Evolutionary conservation across 2,329 filamentous ascomycete species (phyloP).

Genomic region (Fusarium sp.): DNA sequence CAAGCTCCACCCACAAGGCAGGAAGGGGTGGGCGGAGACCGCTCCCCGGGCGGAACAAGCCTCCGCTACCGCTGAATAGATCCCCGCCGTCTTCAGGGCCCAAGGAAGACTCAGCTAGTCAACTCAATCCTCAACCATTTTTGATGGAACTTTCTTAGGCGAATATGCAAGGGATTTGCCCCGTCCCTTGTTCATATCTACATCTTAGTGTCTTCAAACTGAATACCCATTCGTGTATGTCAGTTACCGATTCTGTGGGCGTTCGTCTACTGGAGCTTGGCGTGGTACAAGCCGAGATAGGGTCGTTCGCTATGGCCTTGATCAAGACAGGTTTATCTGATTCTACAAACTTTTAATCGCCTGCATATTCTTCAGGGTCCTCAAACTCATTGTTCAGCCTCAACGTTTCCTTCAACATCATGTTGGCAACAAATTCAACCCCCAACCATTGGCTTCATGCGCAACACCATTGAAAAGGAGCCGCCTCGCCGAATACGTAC

Average conservation of each 20-base stretch:
- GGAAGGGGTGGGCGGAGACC: slow-evolving; percentile 6
- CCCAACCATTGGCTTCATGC: slow-evolving; percentile 14
- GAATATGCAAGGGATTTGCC: slow-evolving; percentile 21
- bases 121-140: slow-evolving; percentile 14
- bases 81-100: slow-evolving; percentile 15
- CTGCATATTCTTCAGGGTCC: background rate
- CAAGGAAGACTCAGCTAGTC: slow-evolving; percentile 25
- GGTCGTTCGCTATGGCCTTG: background rate
- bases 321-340: background rate
- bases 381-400: slow-evolving; percentile 19
- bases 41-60: slow-evolving; percentile 10
- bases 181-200: slow-evolving; percentile 8
- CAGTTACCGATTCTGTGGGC: slow-evolving; percentile 7
- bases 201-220: background rate
- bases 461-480: slow-evolving; percentile 13
- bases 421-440: slow-evolving; percentile 1
- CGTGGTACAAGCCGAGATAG: background rate
- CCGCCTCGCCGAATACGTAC: slow-evolving; percentile 32
- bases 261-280: background rate
- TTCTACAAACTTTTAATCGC: background rate
- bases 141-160: slow-evolving; percentile 1
- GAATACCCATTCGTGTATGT: slow-evolving; percentile 16
- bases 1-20: slow-evolving; percentile 26
- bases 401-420: slow-evolving; percentile 8
- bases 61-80: background rate